These are phyloP conservation scores for Venturia nashicola DNA, from an alignment of 2,329 filamentous ascomycete species.

Conservation along the genomic window DNA sequence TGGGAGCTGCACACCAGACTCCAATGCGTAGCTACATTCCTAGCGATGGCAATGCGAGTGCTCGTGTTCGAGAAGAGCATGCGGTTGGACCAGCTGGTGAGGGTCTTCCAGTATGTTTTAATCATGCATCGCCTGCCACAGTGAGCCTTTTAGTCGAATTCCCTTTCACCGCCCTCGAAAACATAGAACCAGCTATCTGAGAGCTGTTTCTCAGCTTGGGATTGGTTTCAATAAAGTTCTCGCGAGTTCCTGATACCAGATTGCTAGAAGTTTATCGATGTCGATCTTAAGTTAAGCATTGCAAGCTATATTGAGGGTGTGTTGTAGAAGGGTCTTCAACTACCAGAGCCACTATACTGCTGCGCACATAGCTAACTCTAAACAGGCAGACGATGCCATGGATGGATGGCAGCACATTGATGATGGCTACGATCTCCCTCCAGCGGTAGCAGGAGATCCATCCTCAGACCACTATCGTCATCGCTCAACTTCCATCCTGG, in stretches of 20 bases:
- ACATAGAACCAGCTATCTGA: no score
- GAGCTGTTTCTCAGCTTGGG: no score
- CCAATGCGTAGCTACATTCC: neutral
- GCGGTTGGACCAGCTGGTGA: neutral
- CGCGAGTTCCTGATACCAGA: no score
- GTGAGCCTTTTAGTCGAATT: no score
- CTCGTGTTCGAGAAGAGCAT: constrained; percentile 5
- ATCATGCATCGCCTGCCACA: neutral
- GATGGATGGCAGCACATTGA: neutral
- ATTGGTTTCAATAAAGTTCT: no score
- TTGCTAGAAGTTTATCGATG: no score
- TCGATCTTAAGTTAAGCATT: no score
- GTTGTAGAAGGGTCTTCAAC: no score
- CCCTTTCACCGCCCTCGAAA: no score
- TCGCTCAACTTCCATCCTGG: neutral
- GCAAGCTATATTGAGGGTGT: neutral
- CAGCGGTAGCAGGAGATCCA: neutral
- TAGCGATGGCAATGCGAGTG: constrained; percentile 2
- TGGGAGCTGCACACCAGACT: neutral
- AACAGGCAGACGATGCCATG: neutral
- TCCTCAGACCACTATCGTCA: neutral
- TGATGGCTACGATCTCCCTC: constrained; percentile 2
- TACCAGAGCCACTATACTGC: no score
- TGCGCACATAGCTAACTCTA: neutral
- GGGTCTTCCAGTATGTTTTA: neutral